Base-by-base conservation (phyloP, 2,329 filamentous ascomycete species). In the Fusarium sp. region DNA sequence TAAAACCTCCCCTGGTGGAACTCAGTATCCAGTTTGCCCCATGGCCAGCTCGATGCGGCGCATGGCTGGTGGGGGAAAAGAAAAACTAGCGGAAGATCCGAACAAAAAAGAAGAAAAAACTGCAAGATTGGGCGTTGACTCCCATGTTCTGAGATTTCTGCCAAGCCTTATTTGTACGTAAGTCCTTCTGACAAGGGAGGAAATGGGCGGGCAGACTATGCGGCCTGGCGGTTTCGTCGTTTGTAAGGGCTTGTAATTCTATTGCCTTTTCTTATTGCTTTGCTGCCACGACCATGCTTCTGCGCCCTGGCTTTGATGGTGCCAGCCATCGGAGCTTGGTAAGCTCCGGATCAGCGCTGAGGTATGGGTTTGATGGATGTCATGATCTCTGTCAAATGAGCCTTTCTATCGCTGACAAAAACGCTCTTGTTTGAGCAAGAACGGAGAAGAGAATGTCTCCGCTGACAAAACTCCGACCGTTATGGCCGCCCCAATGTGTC, bases 291-390 rank as follows among this genome's bases (percentile, higher is more conserved):
- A 40, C 40, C 65, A 59, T 43, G 60, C 22, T 51, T 60, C 26
- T 69, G 55, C 65, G 61, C 66, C 65, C 65, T 69, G 65, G 61
- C 55, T 60, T 66, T 54, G 60, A 57, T 24, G 54, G 50, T 59
- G 43, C 40, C 47, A 55, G 53, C 49, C 47, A 43, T 55, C 55
- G 47, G 65, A 24, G 54, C 34, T 53, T 70, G 49, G 51, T 53
- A 49, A 49, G 44, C 42, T 59, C 67, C 58, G 62, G 44, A 57
- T 45, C 40, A 47, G 15, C 17, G 42, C 39, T 38, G 40, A 39
- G 17, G 13, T 21, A 57, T 44, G 14, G 19, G 14, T 31, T 17
- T 15, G 34, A 36, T 15, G 19, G 33, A 39, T 63, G 51, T 58
- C 44, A 36, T 58, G 33, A 24, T 64, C 19, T 21, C 47, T 70